Evolutionary conservation across 2,329 filamentous ascomycete genomes (phyloP).

Genomic region (Macrophomina tecta): DNA sequence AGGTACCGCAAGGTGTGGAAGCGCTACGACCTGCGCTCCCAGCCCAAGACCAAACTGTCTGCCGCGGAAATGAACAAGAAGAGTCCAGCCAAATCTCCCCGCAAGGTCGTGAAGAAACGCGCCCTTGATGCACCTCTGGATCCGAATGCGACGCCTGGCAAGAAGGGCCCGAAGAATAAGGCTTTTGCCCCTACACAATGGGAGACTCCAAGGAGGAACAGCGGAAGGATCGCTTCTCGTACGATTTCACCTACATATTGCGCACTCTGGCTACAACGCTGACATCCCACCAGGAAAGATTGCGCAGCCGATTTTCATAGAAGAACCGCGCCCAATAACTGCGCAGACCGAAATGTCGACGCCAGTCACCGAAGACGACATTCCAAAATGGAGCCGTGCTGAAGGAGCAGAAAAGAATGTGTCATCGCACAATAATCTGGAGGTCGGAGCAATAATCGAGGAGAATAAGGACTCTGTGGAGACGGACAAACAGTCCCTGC

Average conservation of each 20-base stretch:
- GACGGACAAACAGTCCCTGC: not conserved
- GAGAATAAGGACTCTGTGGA: not conserved
- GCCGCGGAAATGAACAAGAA: constrained; percentile 31
- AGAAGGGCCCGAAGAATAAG: constrained; percentile 36
- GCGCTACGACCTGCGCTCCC: constrained; percentile 43
- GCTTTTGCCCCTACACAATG: constrained; percentile 45
- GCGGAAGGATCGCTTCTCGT: constrained; percentile 20
- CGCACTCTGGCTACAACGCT: not conserved
- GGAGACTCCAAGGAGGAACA: constrained; percentile 15
- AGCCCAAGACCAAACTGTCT: constrained; percentile 29
- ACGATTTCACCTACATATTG: not conserved
- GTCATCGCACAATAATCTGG: too few relatives aligned
- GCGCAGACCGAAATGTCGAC: not conserved
- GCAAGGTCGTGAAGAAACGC: constrained; percentile 53
- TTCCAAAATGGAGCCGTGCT: not conserved
- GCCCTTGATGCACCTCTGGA: constrained; percentile 44
- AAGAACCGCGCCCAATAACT: not conserved
- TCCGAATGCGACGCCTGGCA: constrained; percentile 30
- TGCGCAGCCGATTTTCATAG: constrained; percentile 9
- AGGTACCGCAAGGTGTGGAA: constrained; percentile 57
- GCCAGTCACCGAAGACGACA: not conserved
- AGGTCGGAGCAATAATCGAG: not conserved
- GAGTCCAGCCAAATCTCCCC: constrained; percentile 40
- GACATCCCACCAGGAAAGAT: constrained; percentile 10
- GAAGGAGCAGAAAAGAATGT: not conserved